Percentiles rank a stretch among this genome's conserved stretches.
Conservation (phyloP, 805 yeast species). For the Blastobotrys peoriensis region DNA sequence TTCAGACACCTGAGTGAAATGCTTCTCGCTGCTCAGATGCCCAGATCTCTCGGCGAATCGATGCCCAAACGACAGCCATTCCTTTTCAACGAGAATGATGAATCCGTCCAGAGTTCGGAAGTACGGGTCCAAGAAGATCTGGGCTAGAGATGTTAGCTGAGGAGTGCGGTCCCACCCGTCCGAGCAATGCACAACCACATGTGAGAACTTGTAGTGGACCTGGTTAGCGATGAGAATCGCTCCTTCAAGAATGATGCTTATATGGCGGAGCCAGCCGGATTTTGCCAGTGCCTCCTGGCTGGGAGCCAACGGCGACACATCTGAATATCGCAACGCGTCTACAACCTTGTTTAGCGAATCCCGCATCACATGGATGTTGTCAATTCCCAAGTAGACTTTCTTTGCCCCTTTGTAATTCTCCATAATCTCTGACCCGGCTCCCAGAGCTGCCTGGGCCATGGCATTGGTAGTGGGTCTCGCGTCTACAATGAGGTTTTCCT, state of each 20-base stretch:
- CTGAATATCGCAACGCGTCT: slow-evolving; percentile 61
- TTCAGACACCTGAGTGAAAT: slow-evolving; percentile 24
- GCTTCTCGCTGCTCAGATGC: slow-evolving; percentile 46
- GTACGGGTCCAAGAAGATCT: slow-evolving; percentile 84
- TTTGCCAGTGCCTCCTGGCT: slow-evolving; percentile 53
- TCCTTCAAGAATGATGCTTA: slow-evolving; percentile 62
- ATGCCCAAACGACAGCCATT: slow-evolving; percentile 94
- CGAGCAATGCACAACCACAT: slow-evolving; percentile 85
- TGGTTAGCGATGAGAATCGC: slow-evolving; percentile 75
- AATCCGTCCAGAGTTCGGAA: slow-evolving; percentile 86
- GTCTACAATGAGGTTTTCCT: slow-evolving; percentile 73
- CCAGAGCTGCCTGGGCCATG: slow-evolving; percentile 91
- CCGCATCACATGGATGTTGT: slow-evolving; percentile 92
- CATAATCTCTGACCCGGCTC: slow-evolving; percentile 96
- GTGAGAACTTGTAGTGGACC: slow-evolving; percentile 76
- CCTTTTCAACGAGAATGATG: slow-evolving; percentile 79
- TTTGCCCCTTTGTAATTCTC: slow-evolving; percentile 71
- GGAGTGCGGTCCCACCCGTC: slow-evolving; percentile 99
- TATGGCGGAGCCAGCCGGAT: slow-evolving; percentile 74
- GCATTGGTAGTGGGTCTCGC: slow-evolving; percentile 93
- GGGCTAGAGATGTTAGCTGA: slow-evolving; percentile 76
- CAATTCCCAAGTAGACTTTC: slow-evolving; percentile 81
- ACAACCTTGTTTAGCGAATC: slow-evolving; percentile 66
- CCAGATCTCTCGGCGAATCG: slow-evolving; percentile 79
- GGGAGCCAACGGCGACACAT: slow-evolving; percentile 45